Evolutionary conservation across 805 yeast genomes (phyloP), one percentile per base, ranked within the genome.

Genomic region (Schwanniomyces occidentalis): DNA sequence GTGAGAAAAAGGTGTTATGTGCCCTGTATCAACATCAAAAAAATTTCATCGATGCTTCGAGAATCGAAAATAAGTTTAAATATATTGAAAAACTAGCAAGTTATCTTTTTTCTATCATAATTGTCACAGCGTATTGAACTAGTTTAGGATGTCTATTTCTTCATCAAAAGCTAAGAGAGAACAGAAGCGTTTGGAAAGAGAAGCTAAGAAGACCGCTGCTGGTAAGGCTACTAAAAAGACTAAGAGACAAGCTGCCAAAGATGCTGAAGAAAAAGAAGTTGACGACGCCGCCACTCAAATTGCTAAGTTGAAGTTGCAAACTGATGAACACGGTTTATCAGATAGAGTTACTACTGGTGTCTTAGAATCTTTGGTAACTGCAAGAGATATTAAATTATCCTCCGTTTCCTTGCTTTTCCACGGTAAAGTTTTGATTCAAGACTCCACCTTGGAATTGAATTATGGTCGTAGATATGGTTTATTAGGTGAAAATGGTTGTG

Each of bases 341-440:
- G 99, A 91, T 65, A 86, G 99, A 74, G 99, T 91, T 48, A 85
- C 91, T 50, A 91, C 99, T 28, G 99, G 99, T 76, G 99, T 93
- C 30, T 73, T 93, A 58, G 90, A 84, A 39, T 86, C 96, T 34
- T 73, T 93, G 59, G 76, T 63, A 26, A 90, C 97, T 18, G 88
- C 97, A 12, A 82, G 97, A 65, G 99, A 93, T 82, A 70, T 93
- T 58, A 93, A 93, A 70, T 61, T 91, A 52, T 80, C 91, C 13
- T 85, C 96, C 32, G 86, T 89, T 27, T 87, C 98, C 6, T 74
- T 91, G 49, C 78, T 89, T 48, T 93, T 93, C 82, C 99, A 93
- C 67, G 99, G 99, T 71, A 91, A 90, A 62, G 97, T 93, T 38
- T 72, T 93, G 60, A 77, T 91, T 52, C 96, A 88, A 69, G 98